phyloP scores from a whole-genome alignment of 1,284 basidiomycete species.

The Moesziomyces aphidis region DNA sequence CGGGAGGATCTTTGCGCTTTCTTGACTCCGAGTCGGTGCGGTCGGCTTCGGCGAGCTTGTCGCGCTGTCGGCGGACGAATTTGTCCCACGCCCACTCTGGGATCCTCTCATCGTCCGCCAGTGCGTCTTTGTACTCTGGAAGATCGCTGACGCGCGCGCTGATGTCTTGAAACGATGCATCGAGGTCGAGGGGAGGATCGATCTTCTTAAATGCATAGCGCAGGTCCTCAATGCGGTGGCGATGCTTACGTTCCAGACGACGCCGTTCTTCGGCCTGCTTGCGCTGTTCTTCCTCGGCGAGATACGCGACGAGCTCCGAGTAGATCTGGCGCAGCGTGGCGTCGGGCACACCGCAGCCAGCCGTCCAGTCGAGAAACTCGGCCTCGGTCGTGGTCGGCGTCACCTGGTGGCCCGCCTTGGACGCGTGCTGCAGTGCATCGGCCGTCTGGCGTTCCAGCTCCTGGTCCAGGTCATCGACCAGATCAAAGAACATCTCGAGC shows the following conservation, averaged over 20 bases:
- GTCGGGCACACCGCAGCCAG: constrained; percentile 8
- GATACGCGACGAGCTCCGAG: constrained; percentile 23
- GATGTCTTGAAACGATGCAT: constrained; percentile 40
- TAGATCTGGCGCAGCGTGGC: constrained; percentile 28
- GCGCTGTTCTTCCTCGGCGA: constrained; percentile 31
- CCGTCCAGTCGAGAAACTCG: constrained; percentile 71
- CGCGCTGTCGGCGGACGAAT: constrained; percentile 58
- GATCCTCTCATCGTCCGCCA: constrained; percentile 46
- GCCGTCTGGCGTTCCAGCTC: constrained; percentile 81
- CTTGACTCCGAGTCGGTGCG: constrained; percentile 1
- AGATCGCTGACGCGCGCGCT: constrained; percentile 16
- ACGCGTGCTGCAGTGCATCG: constrained; percentile 73
- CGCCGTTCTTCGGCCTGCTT: constrained; percentile 74
- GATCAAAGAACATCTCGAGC: constrained; percentile 95
- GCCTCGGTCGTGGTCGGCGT: constrained; percentile 69
- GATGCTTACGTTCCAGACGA: constrained; percentile 82
- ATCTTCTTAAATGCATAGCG: constrained; percentile 94
- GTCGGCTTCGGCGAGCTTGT: constrained; percentile 28
- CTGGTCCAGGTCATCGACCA: constrained; percentile 86
- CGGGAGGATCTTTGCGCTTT: constrained; percentile 28
- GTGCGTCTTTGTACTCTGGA: constrained; percentile 42
- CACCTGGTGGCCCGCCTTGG: constrained; percentile 73
- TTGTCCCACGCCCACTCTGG: constrained; percentile 59
- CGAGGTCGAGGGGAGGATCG: constrained; percentile 72
- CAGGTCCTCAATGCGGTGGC: constrained; percentile 92